Base-by-base conservation (phyloP, 371 early-diverging fungal species). In the Circinella umbellata region DNA sequence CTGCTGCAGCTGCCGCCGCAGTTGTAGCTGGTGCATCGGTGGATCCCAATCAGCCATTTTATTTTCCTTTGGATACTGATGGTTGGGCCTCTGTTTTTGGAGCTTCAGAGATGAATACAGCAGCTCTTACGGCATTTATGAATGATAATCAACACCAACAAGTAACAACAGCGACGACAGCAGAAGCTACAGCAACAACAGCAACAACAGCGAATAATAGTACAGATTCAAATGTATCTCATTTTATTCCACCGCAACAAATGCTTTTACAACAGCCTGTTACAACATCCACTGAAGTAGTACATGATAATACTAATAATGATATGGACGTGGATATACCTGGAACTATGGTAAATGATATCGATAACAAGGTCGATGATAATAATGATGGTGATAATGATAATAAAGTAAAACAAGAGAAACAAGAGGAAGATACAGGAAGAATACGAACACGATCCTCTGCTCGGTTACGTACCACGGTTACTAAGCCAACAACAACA, bases 401-500 rank as follows among this genome's bases (percentile, higher is more conserved):
- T 14, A 14, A 53, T 48, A 59, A n/a, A 34, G 6, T 42, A 53
- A n/a, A 39, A 20, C 11, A 51, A 35, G 36, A 37, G 27, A 66
- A 70, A 51, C 46, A 73, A 37, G 38, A 64, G 55, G 59, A 61
- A 37, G 64, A 68, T 39, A 46, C 63, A 8, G 63, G 67, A 61
- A 64, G 69, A 42, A 72, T 70, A 49, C 63, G 49, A 59, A 74
- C 68, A 20, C 68, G 74, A 4, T 55, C 70, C 3, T 70, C 74
- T 17, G 37, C 59, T 5, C 36, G 73, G 46, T 20, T 61, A 54
- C 48, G 62, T 15, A 49, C 37, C 14, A 62, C 35, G 27, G 59
- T 47, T 14, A 14, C 57, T 35, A 75, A 73, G 34, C 42, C 49
- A 55, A 18, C 64, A 17, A 18, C 62, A 20, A 62, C 17, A 5